These are phyloP conservation scores for Geranium rotundifolium DNA, from an alignment of 345 rosid genomes.

Conservation along the genomic window DNA sequence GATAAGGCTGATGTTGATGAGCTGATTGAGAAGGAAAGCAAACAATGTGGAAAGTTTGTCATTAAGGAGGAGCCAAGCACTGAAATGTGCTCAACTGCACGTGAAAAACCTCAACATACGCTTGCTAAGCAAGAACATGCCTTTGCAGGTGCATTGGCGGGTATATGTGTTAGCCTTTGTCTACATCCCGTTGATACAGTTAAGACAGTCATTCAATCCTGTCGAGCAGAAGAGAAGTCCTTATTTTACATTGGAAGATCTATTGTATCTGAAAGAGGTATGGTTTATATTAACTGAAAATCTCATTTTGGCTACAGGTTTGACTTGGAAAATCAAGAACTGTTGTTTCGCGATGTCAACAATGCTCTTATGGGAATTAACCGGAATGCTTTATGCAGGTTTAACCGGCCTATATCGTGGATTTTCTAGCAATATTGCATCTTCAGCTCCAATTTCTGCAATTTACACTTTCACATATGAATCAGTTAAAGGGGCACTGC, in stretches of 20 bases:
- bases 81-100: slow-evolving; percentile 15
- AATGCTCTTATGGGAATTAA: neutral
- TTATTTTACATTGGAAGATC: slow-evolving; percentile 50
- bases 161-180: slow-evolving; percentile 75
- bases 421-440: slow-evolving; percentile 68
- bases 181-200: slow-evolving; percentile 87
- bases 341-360: neutral
- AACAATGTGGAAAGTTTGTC: slow-evolving; percentile 11
- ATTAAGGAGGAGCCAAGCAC: slow-evolving; percentile 9
- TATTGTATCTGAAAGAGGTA: slow-evolving; percentile 84
- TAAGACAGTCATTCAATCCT: slow-evolving; percentile 73
- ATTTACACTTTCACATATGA: slow-evolving; percentile 81
- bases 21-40: slow-evolving; percentile 18
- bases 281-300: slow-evolving; percentile 1
- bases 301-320: neutral
- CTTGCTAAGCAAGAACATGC: slow-evolving; percentile 77
- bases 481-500: slow-evolving; percentile 66
- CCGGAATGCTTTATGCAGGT: slow-evolving; percentile 33
- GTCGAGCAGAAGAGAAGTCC: slow-evolving; percentile 58
- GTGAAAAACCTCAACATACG: slow-evolving; percentile 24
- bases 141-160: slow-evolving; percentile 85
- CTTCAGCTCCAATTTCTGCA: slow-evolving; percentile 92
- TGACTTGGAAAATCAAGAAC: neutral
- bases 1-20: slow-evolving; percentile 6
- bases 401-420: slow-evolving; percentile 77